Base-by-base conservation (phyloP, 352 stramenopile genomes). In the Phytophthora fragariae region DNA sequence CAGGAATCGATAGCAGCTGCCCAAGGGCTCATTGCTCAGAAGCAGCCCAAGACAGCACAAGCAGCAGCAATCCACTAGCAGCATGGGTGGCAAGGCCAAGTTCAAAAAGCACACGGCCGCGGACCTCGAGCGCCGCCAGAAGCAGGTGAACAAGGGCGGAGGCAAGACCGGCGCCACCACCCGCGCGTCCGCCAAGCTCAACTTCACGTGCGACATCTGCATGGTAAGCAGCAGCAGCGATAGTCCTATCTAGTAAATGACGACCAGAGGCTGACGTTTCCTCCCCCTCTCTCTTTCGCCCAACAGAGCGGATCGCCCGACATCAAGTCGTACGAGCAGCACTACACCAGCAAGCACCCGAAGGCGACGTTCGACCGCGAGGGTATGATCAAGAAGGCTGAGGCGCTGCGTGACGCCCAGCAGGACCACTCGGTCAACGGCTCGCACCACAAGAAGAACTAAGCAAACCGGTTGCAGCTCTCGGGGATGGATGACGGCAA, bases 51-150 rank as follows among this genome's bases (percentile, higher is more conserved):
- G 41, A 49, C 41, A 49, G 12, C 39, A 70, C 24, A 10, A 10
- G 7, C 6, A 59, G 5, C 27, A 66, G 44, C 24, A 54, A 49
- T 50, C 31, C 50, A 41, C 19, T 21, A 70, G 15, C 33, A 64
- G 27, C 39, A 92, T 92, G 85, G 85, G 83, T 46, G 85, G 85
- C 73, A 92, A 92, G 75, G 85, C 85, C 17, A 92, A 91, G 62
- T 89, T 91, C 70, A 86, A 91, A 80, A 92, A 92, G 74, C 85
- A 92, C 70, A 91, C 85, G 65, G 85, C 85, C 10, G 87, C 87
- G 65, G 85, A 92, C 39, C 76, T 92, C 39, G 70, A 82, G 27
- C 60, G 57, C 46, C 75, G 75, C 9, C 72, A 81, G 57, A 89
- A 90, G 74, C 81, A 87, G 72, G 69, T 75, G 56, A 92, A 89